Percentiles rank a stretch among this genome's conserved stretches.
phyloP scores from a whole-genome alignment of 2,329 filamentous ascomycete genomes.

The Domatiomyces globalis region DNA sequence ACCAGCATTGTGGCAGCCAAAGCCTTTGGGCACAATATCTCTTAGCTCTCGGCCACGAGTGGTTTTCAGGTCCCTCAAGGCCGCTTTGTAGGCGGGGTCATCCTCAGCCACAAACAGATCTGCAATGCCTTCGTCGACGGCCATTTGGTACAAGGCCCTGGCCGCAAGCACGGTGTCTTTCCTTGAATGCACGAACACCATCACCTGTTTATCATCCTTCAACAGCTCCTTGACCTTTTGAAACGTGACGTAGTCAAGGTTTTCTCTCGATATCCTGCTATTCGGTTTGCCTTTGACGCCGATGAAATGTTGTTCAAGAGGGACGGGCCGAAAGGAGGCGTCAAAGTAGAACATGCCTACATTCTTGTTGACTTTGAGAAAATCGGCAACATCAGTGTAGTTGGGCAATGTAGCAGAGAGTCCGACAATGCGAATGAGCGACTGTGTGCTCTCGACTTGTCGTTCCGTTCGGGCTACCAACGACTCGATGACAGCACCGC shows the following conservation, averaged over 20 bases:
- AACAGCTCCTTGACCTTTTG: conserved; percentile 95
- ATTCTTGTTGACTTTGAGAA: conserved; percentile 86
- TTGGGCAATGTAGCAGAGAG: conserved; percentile 93
- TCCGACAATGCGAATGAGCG: conserved; percentile 87
- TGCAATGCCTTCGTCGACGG: conserved; percentile 60
- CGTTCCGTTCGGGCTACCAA: conserved; percentile 87
- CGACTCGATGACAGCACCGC: conserved; percentile 89
- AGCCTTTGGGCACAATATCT: conserved; percentile 76
- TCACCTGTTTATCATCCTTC: conserved; percentile 80
- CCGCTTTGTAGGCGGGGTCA: conserved; percentile 52
- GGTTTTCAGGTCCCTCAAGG: conserved; percentile 68
- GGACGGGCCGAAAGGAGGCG: conserved; percentile 85
- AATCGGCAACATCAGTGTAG: conserved; percentile 91
- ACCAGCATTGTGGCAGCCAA: conserved; percentile 91
- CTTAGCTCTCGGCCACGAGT: conserved; percentile 76
- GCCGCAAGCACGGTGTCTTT: conserved; percentile 88
- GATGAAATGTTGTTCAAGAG: conserved; percentile 91
- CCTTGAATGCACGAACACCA: conserved; percentile 97
- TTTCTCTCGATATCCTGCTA: conserved; percentile 68
- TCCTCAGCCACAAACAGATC: conserved; percentile 75
- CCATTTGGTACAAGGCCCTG: conserved; percentile 72
- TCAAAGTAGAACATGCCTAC: conserved; percentile 96
- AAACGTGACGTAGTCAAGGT: conserved; percentile 73
- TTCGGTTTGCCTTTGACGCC: conserved; percentile 87
- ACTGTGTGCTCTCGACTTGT: conserved; percentile 96